phyloP scores from a whole-genome alignment of 106 monocot species.

The Dioscorea alata region DNA sequence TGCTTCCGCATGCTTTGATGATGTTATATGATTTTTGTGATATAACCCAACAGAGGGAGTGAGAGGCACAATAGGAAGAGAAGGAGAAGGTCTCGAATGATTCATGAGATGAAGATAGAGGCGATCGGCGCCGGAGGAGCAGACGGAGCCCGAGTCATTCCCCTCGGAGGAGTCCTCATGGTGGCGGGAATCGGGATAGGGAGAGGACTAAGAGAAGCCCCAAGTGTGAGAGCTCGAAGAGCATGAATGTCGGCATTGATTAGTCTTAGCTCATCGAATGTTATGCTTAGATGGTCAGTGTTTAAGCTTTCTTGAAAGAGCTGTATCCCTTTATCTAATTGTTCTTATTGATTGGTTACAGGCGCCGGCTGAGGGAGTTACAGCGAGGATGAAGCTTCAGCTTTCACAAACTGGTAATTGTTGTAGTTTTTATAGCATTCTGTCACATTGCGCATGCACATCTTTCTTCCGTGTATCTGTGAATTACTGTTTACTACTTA shows the following conservation, averaged over 20 bases:
- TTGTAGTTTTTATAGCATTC: background rate
- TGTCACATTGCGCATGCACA: too few relatives aligned
- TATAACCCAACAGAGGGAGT: too few relatives aligned
- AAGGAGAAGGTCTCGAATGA: conserved; percentile 8
- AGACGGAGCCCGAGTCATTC: conserved; percentile 10
- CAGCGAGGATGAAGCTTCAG: conserved; percentile 96
- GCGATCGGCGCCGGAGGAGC: background rate
- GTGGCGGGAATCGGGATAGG: conserved; percentile 5
- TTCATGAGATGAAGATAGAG: conserved; percentile 6
- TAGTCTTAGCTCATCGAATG: conserved; percentile 59
- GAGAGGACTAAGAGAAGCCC: conserved; percentile 1
- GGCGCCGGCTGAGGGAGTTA: conserved; percentile 83
- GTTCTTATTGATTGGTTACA: conserved; percentile 3
- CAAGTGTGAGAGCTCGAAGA: background rate
- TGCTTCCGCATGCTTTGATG: too few relatives aligned
- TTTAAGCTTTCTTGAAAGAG: too few relatives aligned
- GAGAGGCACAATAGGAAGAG: conserved; percentile 1
- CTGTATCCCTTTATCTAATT: too few relatives aligned
- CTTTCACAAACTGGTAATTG: conserved; percentile 75
- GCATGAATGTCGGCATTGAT: conserved; percentile 23
- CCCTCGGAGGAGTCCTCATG: conserved; percentile 6
- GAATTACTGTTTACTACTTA: background rate
- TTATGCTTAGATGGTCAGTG: conserved; percentile 59
- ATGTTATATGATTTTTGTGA: too few relatives aligned
- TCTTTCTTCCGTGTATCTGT: too few relatives aligned